A percentile compares a stretch with the other conserved stretches of the same genome.
Evolutionary conservation across 768 basidiomycete genomes (phyloP).

Genomic region (Pisolithus marmoratus): DNA sequence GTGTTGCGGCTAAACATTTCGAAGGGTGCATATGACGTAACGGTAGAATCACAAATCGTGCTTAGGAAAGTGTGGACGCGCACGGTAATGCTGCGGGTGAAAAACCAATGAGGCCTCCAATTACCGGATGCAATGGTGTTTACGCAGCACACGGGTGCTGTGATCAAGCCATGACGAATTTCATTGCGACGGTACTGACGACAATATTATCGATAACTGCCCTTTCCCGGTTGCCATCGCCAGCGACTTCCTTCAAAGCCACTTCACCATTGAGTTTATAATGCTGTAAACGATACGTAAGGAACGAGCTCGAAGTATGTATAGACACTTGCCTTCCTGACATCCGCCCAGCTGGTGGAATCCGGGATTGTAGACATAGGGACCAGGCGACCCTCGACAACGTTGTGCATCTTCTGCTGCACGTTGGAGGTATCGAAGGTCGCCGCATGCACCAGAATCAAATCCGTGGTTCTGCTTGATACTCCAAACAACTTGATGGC

Average conservation of each 20-base stretch:
- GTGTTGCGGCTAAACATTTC: no score
- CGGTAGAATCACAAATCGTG: no score
- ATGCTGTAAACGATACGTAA: conserved; percentile 36
- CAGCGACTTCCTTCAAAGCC: conserved; percentile 31
- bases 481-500: conserved; percentile 83
- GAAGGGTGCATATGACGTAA: no score
- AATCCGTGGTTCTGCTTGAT: conserved; percentile 53
- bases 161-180: conserved; percentile 45
- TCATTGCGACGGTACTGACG: conserved; percentile 76
- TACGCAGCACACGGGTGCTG: no score
- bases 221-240: conserved; percentile 32
- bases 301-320: neutral
- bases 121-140: neutral
- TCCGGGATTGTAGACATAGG: conserved; percentile 38
- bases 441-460: conserved; percentile 69
- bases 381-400: conserved; percentile 54
- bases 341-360: conserved; percentile 63
- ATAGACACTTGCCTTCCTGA: conserved; percentile 60
- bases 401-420: conserved; percentile 45
- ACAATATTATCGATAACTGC: conserved; percentile 58
- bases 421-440: conserved; percentile 37
- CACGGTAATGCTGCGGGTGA: no score
- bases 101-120: neutral
- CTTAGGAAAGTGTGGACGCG: no score
- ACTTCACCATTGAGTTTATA: conserved; percentile 63